Conservation (phyloP, 495 filamentous ascomycete genomes). For the Aspergillus incahuasiensis region DNA sequence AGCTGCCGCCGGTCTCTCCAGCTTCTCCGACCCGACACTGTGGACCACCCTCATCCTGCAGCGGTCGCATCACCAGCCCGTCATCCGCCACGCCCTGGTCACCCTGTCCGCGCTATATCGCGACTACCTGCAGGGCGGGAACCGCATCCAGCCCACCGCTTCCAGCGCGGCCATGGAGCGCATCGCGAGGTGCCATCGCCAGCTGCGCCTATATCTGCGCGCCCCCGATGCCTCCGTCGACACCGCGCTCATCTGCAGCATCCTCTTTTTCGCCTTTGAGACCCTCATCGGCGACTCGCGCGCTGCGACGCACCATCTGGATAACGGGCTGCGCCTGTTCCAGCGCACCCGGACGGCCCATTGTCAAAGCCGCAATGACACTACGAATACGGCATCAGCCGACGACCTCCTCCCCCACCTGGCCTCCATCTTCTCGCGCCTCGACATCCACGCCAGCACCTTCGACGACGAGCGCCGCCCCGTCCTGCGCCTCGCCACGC, state of each 20-base stretch:
- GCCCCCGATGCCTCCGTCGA: conserved; percentile 17
- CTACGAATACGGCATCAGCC: no score
- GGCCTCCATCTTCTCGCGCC: conserved; percentile 13
- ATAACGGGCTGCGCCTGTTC: conserved; percentile 22
- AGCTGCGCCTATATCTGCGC: conserved; percentile 17
- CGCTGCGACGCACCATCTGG: conserved; percentile 26
- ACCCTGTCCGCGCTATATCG: conserved; percentile 30
- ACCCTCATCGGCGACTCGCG: conserved; percentile 20
- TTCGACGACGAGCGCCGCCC: conserved; percentile 16
- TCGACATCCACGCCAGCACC: conserved; percentile 29
- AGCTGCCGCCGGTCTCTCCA: conserved; percentile 30
- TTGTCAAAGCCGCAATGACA: no score
- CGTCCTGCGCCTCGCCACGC: not conserved
- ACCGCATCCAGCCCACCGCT: not conserved
- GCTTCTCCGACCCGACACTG: conserved; percentile 36
- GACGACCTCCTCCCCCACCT: conserved; percentile 19
- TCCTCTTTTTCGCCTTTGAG: conserved; percentile 31
- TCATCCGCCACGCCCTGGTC: conserved; percentile 39
- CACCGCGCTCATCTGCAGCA: conserved; percentile 28
- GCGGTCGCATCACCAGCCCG: conserved; percentile 30
- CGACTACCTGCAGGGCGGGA: not conserved
- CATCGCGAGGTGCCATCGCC: conserved; percentile 21
- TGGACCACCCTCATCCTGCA: conserved; percentile 39
- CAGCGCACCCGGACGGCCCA: conserved; percentile 13
- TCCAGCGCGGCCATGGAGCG: conserved; percentile 4